Evolutionary conservation across 352 stramenopile species (phyloP), one percentile per base, ranked within the genome.

Genomic region (Phytophthora sp.): DNA sequence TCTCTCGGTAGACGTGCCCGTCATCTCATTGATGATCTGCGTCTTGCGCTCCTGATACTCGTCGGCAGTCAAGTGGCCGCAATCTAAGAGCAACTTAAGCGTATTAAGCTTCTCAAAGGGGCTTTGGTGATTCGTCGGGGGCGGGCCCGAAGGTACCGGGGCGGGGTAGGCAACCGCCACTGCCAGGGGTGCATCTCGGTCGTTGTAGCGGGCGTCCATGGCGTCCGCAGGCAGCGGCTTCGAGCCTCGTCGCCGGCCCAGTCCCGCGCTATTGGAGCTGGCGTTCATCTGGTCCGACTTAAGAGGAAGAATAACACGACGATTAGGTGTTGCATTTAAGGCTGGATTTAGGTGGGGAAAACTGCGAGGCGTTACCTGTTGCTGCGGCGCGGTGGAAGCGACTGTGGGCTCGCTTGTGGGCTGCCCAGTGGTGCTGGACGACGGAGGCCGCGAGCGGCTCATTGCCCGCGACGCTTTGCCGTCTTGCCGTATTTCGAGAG

Each of bases 21-120:
- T 94, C 81, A 94, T 91, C 29, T 93, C 86, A 63, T 94, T 94
- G 41, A 94, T 94, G 64, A 94, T 93, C 65, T 94, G 86, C 1
- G 74, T 94, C 62, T 93, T 94, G 54, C 86, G 82, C 39, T 92
- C 86, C 27, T 91, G 80, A 49, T 94, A 93, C 63, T 94, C 86
- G 13, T 90, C 86, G 8, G 81, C 63, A 1, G 84, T 91, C 15
- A 94, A 72, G 57, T 94, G 86, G 7, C 86, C 86, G 45, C 80
- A 89, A 63, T 93, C 86, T 21, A 93, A 63, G 11, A 94, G 63
- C 49, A 93, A 68, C 74, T 94, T 93, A 29, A 94, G 72, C 35
- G 86, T 94, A 57, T 94, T 93, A 9, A 94, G 79, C 66, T 94
- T 94, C 57, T 94, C 86, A 58, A 94, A 94, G 5, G 85, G 81